These are phyloP conservation scores for Pichia sporocuriosa DNA, from an alignment of 805 yeast species.

Conservation along the genomic window DNA sequence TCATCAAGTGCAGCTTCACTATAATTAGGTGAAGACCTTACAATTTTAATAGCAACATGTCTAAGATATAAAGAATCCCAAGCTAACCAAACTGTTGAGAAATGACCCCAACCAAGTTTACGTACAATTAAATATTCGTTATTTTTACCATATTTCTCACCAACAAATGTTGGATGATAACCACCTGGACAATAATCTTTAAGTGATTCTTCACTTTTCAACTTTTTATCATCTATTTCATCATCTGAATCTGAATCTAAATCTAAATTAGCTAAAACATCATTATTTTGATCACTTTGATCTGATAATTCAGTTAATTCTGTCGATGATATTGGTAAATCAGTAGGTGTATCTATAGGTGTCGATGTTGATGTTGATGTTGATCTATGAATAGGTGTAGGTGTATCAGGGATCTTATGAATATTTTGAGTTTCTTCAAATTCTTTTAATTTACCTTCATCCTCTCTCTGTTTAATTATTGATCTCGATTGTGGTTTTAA, in stretches of 20 bases:
- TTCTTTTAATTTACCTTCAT: no score
- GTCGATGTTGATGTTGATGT: constrained; percentile 9
- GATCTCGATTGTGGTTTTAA: background rate
- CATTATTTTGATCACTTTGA: no score
- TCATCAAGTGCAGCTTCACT: constrained; percentile 63
- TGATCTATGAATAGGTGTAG: no score
- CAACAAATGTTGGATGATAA: constrained; percentile 54
- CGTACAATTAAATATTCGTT: constrained; percentile 43
- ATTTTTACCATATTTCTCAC: constrained; percentile 44
- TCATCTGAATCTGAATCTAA: constrained; percentile 16
- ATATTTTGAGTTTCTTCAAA: no score
- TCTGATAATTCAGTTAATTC: no score
- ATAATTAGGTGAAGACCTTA: constrained; percentile 46
- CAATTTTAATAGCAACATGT: constrained; percentile 60
- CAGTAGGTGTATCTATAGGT: no score
- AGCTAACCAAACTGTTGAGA: constrained; percentile 68
- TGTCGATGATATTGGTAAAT: no score
- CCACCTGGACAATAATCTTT: constrained; percentile 55
- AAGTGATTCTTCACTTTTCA: constrained; percentile 42
- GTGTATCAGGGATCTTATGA: no score
- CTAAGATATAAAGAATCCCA: constrained; percentile 30
- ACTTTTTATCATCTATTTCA: constrained; percentile 18
- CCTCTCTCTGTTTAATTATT: background rate
- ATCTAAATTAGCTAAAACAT: background rate
- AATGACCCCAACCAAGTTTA: constrained; percentile 68